Percentiles rank a stretch among this genome's conserved stretches.
Conservation (phyloP, 805 yeast species). For the Wickerhamiella kurtzmanii region DNA sequence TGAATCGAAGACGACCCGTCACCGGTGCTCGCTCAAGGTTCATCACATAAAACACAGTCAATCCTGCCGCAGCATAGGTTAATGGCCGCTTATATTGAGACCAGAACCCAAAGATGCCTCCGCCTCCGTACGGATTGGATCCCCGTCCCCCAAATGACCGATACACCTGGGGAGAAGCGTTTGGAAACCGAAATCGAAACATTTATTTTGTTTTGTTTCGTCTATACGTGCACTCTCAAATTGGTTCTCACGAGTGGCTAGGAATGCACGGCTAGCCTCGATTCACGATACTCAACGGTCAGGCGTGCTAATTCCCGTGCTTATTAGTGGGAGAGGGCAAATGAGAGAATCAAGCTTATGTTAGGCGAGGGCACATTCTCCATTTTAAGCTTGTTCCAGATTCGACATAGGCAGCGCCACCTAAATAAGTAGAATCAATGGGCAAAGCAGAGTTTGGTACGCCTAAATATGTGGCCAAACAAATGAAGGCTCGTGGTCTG, state of each 20-base stretch:
- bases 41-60: constrained; percentile 32
- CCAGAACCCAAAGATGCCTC: constrained; percentile 8
- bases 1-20: constrained; percentile 55
- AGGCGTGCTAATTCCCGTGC: too few species aligned
- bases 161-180: background rate
- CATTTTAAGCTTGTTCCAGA: too few species aligned
- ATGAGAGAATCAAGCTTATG: too few species aligned
- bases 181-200: background rate
- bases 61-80: constrained; percentile 21
- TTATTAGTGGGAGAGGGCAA: too few species aligned
- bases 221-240: too few species aligned
- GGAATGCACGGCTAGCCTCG: too few species aligned
- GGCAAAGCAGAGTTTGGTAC: constrained; percentile 47
- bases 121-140: constrained; percentile 8
- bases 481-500: constrained; percentile 69
- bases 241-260: too few species aligned
- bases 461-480: constrained; percentile 60
- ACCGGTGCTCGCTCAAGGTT: constrained; percentile 71
- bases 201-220: too few species aligned
- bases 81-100: constrained; percentile 12
- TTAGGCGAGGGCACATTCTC: too few species aligned
- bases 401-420: too few species aligned
- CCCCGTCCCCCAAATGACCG: background rate
- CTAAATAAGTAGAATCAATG: constrained; percentile 29
- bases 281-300: too few species aligned